A percentile compares a stretch with the other conserved stretches of the same genome.
These are phyloP conservation scores for Mycocentrospora acerina DNA, from an alignment of 2,329 filamentous ascomycete genomes.

Conservation along the genomic window DNA sequence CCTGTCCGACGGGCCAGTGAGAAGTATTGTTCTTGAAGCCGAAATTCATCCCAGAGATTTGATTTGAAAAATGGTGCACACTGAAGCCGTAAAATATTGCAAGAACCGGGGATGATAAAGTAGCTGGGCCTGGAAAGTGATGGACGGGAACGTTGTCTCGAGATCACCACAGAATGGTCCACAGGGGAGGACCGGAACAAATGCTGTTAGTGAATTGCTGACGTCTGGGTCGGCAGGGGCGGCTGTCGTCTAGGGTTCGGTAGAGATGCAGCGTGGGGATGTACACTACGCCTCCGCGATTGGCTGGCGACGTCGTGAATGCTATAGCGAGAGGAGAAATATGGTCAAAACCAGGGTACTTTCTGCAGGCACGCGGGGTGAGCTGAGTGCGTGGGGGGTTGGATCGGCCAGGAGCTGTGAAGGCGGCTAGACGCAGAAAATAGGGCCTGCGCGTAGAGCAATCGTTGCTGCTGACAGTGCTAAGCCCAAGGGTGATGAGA, in stretches of 20 bases:
- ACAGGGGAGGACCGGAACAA: slow-evolving; percentile 11
- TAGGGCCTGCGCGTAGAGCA: slow-evolving; percentile 29
- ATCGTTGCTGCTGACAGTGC: slow-evolving; percentile 19
- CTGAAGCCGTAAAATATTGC: slow-evolving; percentile 3
- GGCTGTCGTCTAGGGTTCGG: slow-evolving; percentile 26
- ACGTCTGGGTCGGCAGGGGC: slow-evolving; percentile 13
- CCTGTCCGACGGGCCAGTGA: slow-evolving; percentile 50
- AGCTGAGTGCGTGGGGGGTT: slow-evolving; percentile 29
- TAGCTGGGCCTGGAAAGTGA: slow-evolving; percentile 9
- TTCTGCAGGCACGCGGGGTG: slow-evolving; percentile 24
- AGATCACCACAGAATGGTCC: slow-evolving; percentile 20
- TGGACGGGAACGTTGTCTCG: slow-evolving; percentile 13
- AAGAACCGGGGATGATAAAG: slow-evolving; percentile 10
- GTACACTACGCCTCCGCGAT: slow-evolving; percentile 22
- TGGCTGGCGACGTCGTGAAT: slow-evolving; percentile 25
- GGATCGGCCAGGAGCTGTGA: slow-evolving; percentile 15
- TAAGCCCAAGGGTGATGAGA: slow-evolving; percentile 6
- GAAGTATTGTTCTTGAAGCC: slow-evolving; percentile 44
- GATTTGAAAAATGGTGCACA: not conserved
- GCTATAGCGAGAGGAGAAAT: slow-evolving; percentile 23
- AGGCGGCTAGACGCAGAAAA: slow-evolving; percentile 19
- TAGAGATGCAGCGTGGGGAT: slow-evolving; percentile 34
- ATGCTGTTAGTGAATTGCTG: slow-evolving; percentile 16
- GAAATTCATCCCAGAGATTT: slow-evolving; percentile 41
- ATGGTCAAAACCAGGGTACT: slow-evolving; percentile 24